Conservation (phyloP, 139 green algal species). For the Haematococcus lacustris region DNA sequence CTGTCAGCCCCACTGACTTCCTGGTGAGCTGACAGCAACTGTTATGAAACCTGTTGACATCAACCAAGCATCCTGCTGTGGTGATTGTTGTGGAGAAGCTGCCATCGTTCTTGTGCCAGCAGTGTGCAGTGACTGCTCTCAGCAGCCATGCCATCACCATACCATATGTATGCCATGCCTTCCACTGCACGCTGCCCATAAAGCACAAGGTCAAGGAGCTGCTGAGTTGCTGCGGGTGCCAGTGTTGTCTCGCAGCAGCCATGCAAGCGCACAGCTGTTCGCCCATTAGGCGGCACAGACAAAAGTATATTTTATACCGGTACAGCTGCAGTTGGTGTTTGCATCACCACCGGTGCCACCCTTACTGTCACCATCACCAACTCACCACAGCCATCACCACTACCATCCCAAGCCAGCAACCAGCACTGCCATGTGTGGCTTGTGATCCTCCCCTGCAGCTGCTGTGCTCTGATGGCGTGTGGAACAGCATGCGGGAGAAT, state of each 20-base stretch:
- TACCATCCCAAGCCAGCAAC: neutral
- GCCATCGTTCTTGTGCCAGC: neutral
- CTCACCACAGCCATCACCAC: too few species aligned
- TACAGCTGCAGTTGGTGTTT: neutral
- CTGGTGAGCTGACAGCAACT: conserved; percentile 9
- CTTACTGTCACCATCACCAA: too few species aligned
- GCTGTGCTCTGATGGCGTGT: conserved; percentile 24
- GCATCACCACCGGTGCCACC: neutral
- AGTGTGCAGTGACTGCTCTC: neutral
- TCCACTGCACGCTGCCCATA: neutral
- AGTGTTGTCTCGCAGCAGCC: too few species aligned
- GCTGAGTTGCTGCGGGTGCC: too few species aligned
- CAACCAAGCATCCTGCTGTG: neutral
- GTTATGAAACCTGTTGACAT: too few species aligned
- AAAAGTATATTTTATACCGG: neutral
- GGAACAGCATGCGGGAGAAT: conserved; percentile 23
- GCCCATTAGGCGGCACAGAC: neutral
- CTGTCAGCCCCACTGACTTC: conserved; percentile 1
- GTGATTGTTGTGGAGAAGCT: neutral
- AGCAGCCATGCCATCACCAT: neutral
- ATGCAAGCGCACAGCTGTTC: too few species aligned
- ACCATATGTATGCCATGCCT: neutral
- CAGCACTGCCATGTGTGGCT: neutral
- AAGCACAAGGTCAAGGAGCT: neutral
- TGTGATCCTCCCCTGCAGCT: conserved; percentile 3